These are phyloP conservation scores for Dendrostoma leiphaemia DNA, from an alignment of 2,329 filamentous ascomycete genomes.

Conservation along the genomic window DNA sequence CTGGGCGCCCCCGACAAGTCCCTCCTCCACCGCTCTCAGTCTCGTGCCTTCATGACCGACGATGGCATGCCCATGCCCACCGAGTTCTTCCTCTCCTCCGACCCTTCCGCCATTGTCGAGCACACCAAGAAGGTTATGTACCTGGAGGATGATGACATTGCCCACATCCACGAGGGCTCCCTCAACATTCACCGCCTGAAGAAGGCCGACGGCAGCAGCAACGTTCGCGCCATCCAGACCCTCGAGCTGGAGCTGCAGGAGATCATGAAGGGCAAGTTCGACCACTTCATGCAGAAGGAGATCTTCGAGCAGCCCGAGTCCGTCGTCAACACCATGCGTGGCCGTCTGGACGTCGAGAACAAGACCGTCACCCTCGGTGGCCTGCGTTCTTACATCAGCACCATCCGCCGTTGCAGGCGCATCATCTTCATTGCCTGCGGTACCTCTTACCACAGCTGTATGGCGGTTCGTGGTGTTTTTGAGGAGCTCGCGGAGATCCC, in stretches of 20 bases:
- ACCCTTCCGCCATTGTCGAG: constrained; percentile 97
- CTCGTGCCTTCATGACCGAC: constrained; percentile 96
- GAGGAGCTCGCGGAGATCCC: constrained; percentile 98
- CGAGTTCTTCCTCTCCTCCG: constrained; percentile 98
- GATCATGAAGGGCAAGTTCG: constrained; percentile 99
- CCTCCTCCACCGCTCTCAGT: constrained; percentile 96
- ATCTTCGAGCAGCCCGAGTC: constrained; percentile 99
- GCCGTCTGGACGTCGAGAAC: constrained; percentile 89
- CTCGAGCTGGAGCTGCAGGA: constrained; percentile 98
- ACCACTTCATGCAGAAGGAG: constrained; percentile 99
- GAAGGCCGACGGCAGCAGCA: constrained; percentile 95
- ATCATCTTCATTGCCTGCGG: constrained; percentile 99
- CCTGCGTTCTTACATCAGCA: constrained; percentile 91
- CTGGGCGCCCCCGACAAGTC: constrained; percentile 95
- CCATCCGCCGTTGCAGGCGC: constrained; percentile 92
- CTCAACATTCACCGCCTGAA: constrained; percentile 98
- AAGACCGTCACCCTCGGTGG: constrained; percentile 95
- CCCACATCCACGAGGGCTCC: constrained; percentile 97
- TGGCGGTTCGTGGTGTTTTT: constrained; percentile 97
- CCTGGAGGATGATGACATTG: constrained; percentile 98
- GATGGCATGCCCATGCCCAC: constrained; percentile 97
- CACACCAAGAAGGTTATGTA: constrained; percentile 99
- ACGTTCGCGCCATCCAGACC: constrained; percentile 97
- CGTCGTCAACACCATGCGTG: constrained; percentile 99
- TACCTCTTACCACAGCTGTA: constrained; percentile 98